phyloP scores from a whole-genome alignment of 148 eudicot genomes.

The Spergularia bocconei region DNA sequence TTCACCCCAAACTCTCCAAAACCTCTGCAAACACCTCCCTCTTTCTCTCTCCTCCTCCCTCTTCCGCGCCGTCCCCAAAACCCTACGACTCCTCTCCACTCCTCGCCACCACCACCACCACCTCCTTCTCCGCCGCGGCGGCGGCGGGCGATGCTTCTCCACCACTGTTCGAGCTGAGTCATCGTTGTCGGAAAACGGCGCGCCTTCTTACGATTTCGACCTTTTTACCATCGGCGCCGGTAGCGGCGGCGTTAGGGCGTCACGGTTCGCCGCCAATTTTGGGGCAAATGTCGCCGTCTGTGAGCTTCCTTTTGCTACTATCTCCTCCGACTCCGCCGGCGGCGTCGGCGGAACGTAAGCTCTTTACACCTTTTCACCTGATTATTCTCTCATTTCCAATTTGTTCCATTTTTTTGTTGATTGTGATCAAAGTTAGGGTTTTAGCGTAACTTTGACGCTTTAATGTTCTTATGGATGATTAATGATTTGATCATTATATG shows the following conservation, averaged over 20 bases:
- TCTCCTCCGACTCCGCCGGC: constrained; percentile 74
- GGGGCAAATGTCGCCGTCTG: constrained; percentile 93
- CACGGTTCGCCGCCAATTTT: constrained; percentile 77
- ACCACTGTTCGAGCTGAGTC: constrained; percentile 44
- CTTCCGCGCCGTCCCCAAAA: constrained; percentile 12
- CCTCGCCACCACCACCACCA: constrained; percentile 13
- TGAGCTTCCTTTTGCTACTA: constrained; percentile 79
- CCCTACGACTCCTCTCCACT: constrained; percentile 25
- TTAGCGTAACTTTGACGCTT: too few relatives aligned
- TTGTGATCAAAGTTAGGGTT: too few relatives aligned
- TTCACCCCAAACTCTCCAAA: constrained; percentile 14
- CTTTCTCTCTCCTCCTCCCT: constrained; percentile 20
- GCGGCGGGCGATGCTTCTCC: neutral
- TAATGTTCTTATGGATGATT: too few relatives aligned
- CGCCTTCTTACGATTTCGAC: constrained; percentile 60
- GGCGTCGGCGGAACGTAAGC: constrained; percentile 94
- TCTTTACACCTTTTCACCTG: neutral
- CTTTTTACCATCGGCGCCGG: constrained; percentile 95
- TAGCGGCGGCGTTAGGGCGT: constrained; percentile 93
- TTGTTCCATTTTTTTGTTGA: too few relatives aligned
- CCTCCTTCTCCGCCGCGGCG: constrained; percentile 33
- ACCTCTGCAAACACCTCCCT: constrained; percentile 10
- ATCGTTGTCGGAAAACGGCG: constrained; percentile 44
- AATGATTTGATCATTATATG: too few relatives aligned
- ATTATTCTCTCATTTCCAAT: too few relatives aligned